phyloP scores from a whole-genome alignment of 805 yeast genomes.

The Torulaspora delbrueckii region DNA sequence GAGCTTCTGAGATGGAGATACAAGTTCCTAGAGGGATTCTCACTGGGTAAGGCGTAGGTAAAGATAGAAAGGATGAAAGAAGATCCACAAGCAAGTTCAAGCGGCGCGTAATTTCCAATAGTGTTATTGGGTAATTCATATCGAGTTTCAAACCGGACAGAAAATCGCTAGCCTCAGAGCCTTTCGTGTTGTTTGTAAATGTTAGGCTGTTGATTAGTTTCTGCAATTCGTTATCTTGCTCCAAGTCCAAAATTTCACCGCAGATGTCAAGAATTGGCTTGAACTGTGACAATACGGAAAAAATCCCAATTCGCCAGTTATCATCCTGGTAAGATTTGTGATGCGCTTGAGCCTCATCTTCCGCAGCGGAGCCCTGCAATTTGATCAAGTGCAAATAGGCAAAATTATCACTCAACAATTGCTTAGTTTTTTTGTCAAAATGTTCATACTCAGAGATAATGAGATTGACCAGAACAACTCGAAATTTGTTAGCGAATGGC shows the following conservation, averaged over 20 bases:
- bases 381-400: constrained; percentile 56
- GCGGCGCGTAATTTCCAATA: constrained; percentile 50
- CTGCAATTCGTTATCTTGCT: constrained; percentile 49
- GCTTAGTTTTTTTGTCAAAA: constrained; percentile 40
- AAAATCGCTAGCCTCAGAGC: constrained; percentile 18
- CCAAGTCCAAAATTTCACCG: constrained; percentile 52
- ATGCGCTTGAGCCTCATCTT: constrained; percentile 30
- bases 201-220: constrained; percentile 42
- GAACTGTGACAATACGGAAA: constrained; percentile 47
- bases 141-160: constrained; percentile 55
- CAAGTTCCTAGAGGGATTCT: constrained; percentile 61
- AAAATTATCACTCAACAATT: constrained; percentile 43
- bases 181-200: constrained; percentile 18
- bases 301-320: constrained; percentile 46
- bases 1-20: constrained; percentile 47
- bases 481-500: constrained; percentile 66
- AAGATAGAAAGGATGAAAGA: constrained; percentile 42
- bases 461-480: constrained; percentile 40
- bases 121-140: constrained; percentile 48
- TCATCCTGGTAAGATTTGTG: constrained; percentile 38
- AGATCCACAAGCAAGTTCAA: constrained; percentile 44
- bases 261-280: constrained; percentile 54
- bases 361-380: constrained; percentile 43
- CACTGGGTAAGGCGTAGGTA: constrained; percentile 52
- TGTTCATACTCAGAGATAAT: constrained; percentile 36